Evolutionary conservation across 2,329 filamentous ascomycete genomes (phyloP), one percentile per base, ranked within the genome.

Genomic region (Calonectria honghensis): DNA sequence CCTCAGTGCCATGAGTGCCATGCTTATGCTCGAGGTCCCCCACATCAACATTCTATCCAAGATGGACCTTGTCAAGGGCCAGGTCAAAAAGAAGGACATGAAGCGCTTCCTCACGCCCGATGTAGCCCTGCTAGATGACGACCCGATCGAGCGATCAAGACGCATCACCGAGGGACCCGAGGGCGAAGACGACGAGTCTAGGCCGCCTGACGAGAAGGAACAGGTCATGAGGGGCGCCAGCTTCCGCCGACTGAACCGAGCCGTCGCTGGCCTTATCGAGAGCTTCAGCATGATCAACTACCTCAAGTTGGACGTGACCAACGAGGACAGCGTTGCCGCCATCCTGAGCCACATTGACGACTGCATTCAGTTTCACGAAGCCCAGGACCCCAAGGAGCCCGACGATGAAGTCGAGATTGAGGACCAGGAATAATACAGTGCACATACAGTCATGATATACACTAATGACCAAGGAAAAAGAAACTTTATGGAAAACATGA

Each of bases 251-350:
- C 87, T 98, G 78, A 98, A 98, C 83, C 91, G 92, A 75, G 96
- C 96, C 0, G 96, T 99, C 6, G 97, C 95, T 0, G 92, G 94
- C 68, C 88, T 99, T 77, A 98, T 99, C 78, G 97, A 98, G 84
- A 97, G 95, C 85, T 99, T 98, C 86, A 98, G 96, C 87, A 97
- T 99, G 95, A 95, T 99, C 16, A 98, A 95, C 63, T 99, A 98
- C 83, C 88, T 98, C 72, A 95, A 96, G 86, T 88, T 98, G 57
- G 95, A 98, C 82, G 94, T 93, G 35, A 94, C 97, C 78, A 93
- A 98, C 81, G 96, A 98, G 86, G 96, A 98, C 81, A 98, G 96
- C 82, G 93, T 98, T 5, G 93, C 91, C 1, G 93, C 87, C 82
- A 93, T 98, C 32, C 85, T 98, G 79, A 98, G 95, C 88, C 95